Percentiles rank a stretch among this genome's conserved stretches.
Conservation (phyloP, 768 basidiomycete species). For the Rhodotorula graminis region DNA sequence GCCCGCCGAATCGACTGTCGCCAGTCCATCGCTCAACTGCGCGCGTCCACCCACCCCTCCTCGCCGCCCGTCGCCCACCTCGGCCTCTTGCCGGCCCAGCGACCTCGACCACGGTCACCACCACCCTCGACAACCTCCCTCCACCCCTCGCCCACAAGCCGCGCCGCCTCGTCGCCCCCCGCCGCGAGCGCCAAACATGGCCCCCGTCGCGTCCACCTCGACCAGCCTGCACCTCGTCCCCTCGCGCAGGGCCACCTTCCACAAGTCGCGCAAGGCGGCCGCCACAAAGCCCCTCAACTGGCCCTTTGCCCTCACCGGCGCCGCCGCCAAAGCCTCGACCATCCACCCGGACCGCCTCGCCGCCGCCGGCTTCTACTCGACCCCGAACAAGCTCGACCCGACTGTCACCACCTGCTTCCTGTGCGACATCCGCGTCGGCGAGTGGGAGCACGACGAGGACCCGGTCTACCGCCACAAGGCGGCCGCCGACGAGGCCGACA, state of each 20-base stretch:
- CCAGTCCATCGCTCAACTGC: background rate
- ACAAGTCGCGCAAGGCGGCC: slow-evolving; percentile 27
- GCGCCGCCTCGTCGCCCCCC: background rate
- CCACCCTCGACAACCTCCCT: background rate
- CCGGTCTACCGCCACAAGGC: slow-evolving; percentile 16
- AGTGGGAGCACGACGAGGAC: slow-evolving; percentile 32
- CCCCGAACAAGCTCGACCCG: slow-evolving; percentile 16
- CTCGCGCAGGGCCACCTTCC: slow-evolving; percentile 13
- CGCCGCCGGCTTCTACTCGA: slow-evolving; percentile 25
- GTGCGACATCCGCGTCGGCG: slow-evolving; percentile 13
- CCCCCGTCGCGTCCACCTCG: background rate
- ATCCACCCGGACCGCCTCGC: slow-evolving; percentile 34
- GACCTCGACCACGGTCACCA: background rate
- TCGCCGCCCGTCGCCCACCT: too few species aligned
- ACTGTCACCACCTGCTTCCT: slow-evolving; percentile 31
- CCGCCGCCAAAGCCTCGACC: slow-evolving; percentile 9
- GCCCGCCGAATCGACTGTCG: background rate
- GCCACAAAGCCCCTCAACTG: slow-evolving; percentile 15
- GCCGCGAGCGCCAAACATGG: slow-evolving; percentile 15
- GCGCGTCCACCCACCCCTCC: too few species aligned
- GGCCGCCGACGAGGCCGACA: slow-evolving; percentile 8
- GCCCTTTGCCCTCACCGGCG: slow-evolving; percentile 24
- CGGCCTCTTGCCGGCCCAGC: too few species aligned
- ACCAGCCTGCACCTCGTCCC: slow-evolving; percentile 5
- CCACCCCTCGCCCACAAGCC: background rate